Base-by-base conservation (phyloP, 2,329 filamentous ascomycete genomes). In the Xylaria polymorpha region DNA sequence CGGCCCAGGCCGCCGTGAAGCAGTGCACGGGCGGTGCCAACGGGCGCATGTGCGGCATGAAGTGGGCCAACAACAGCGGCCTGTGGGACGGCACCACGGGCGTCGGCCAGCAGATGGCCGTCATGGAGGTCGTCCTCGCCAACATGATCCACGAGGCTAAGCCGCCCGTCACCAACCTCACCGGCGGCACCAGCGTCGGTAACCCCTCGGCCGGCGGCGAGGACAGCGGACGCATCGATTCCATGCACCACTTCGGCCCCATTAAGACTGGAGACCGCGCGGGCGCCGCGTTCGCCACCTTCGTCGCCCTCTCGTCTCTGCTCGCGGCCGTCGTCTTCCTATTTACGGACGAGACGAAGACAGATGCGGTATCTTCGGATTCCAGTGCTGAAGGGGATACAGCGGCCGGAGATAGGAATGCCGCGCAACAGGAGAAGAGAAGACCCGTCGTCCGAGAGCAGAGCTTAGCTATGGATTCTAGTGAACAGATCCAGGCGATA, bases 91-190 rank as follows among this genome's bases (percentile, higher is more conserved):
- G 87, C 29, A 83, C 82, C 1, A 85, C 83, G 7, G 90, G 90
- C 7, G 86, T 92, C 1, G 91, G 91, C 5, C 89, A 92, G 77
- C 90, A 92, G 79, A 92, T 93, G 90, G 85, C 87, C 1, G 89
- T 87, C 2, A 81, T 92, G 77, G 88, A 92, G 74, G 83, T 91
- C 10, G 85, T 91, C 7, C 84, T 92, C 55, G 85, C 86, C 44
- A 90, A 88, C 73, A 83, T 90, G 77, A 86, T 91, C 59, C 73
- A 82, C 43, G 70, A 83, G 70, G 81, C 78, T 8, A 74, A 79
- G 14, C 68, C 74, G 1, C 81, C 82, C 4, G 78, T 82, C 35
- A 83, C 82, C 0, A 80, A 81, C 10, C 72, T 68, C 14, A 85
- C 83, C 0, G 85, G 85, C 61, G 86, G 86, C 53, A 86, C 84